Evolutionary conservation across 257 asterid genomes (phyloP).

Genomic region (Solanum okadae): DNA sequence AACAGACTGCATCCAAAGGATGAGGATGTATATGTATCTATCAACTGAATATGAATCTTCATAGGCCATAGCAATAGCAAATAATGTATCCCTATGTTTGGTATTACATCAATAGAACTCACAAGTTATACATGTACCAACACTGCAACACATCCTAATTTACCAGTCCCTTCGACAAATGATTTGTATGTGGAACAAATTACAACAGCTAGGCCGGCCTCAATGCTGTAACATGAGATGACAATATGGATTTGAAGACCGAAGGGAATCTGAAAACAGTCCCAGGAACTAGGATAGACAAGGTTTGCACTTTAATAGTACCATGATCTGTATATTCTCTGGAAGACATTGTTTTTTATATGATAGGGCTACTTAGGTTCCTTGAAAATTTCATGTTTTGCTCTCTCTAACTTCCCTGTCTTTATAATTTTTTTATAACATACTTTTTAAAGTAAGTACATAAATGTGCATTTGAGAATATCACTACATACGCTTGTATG

Average conservation of each 20-base stretch:
- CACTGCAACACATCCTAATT: not conserved
- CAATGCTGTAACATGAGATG: conserved; percentile 21
- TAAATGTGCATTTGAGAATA: not conserved
- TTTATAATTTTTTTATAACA: not conserved
- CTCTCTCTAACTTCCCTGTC: not conserved
- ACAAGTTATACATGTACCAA: too few species aligned
- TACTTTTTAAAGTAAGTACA: not conserved
- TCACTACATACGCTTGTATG: not conserved
- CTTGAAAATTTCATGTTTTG: not conserved
- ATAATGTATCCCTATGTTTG: too few species aligned
- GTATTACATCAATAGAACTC: too few species aligned
- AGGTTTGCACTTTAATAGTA: not conserved
- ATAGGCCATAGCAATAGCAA: too few species aligned
- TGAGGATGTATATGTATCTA: too few species aligned
- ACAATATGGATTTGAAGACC: not conserved
- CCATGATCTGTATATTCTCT: not conserved
- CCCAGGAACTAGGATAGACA: not conserved
- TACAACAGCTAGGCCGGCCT: conserved; percentile 8
- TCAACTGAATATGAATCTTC: too few species aligned
- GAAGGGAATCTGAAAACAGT: not conserved
- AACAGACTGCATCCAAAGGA: too few species aligned
- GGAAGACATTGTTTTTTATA: not conserved
- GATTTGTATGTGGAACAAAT: conserved; percentile 19
- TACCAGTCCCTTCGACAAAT: conserved; percentile 23
- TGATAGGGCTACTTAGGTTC: not conserved